These are phyloP conservation scores for Salix dunnii DNA, from an alignment of 345 rosid genomes.

Conservation along the genomic window DNA sequence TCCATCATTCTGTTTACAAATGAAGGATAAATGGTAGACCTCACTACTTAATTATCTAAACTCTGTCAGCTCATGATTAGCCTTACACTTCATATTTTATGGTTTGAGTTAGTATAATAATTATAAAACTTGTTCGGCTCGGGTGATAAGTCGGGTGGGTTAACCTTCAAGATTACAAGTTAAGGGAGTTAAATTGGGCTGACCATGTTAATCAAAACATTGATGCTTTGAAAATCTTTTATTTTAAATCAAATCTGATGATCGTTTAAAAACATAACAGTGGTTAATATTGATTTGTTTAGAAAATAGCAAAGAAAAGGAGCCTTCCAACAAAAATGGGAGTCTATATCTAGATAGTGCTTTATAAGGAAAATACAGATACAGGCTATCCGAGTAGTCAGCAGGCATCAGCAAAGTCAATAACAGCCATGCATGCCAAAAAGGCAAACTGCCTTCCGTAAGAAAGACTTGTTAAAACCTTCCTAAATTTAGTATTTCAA, in stretches of 20 bases:
- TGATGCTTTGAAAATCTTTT: too few species aligned
- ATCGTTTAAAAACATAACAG: too few species aligned
- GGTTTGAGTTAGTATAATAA: neutral
- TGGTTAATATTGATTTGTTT: neutral
- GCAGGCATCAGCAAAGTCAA: neutral
- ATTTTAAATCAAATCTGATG: too few species aligned
- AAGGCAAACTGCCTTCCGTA: neutral
- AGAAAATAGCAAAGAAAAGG: neutral
- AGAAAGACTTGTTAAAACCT: constrained; percentile 17
- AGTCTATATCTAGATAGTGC: neutral
- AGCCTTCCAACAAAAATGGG: neutral
- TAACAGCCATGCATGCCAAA: neutral
- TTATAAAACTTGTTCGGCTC: too few species aligned
- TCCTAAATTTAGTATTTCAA: constrained; percentile 19
- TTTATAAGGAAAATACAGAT: neutral
- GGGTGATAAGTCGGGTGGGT: too few species aligned
- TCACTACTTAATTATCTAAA: neutral
- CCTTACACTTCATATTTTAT: neutral
- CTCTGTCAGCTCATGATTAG: neutral
- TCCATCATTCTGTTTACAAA: neutral
- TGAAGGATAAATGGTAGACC: neutral
- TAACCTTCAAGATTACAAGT: too few species aligned
- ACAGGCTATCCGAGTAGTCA: neutral
- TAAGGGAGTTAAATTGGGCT: too few species aligned
- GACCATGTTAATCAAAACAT: too few species aligned